These are phyloP conservation scores for Kuraishia piskuri DNA, from an alignment of 805 yeast genomes.

Conservation along the genomic window DNA sequence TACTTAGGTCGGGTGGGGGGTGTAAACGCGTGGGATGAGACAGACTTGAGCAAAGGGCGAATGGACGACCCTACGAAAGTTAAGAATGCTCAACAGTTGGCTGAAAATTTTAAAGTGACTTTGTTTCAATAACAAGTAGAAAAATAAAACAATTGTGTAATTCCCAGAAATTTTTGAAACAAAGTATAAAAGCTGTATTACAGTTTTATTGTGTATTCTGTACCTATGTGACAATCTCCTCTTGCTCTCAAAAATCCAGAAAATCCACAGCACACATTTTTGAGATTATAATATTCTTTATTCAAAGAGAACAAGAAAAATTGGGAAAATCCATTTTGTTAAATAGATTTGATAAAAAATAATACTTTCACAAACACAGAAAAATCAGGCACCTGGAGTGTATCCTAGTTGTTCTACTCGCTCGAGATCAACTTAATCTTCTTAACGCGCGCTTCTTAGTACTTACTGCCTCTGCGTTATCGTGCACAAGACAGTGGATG, in stretches of 20 bases:
- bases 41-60: background rate
- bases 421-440: too few relatives aligned
- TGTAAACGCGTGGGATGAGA: background rate
- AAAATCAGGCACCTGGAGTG: too few relatives aligned
- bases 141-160: too few relatives aligned
- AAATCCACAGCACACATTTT: background rate
- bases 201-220: background rate
- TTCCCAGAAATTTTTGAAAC: background rate
- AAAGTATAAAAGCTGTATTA: background rate
- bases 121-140: too few relatives aligned
- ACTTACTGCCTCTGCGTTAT: background rate
- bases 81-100: background rate
- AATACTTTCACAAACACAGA: too few relatives aligned
- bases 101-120: background rate
- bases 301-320: too few relatives aligned
- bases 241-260: background rate
- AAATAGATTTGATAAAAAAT: too few relatives aligned
- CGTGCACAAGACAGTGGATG: background rate
- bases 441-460: background rate
- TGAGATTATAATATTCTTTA: too few relatives aligned
- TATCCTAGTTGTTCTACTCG: too few relatives aligned
- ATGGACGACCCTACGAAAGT: background rate
- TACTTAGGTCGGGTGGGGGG: background rate
- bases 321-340: too few relatives aligned
- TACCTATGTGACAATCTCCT: background rate